Evolutionary conservation across 2,329 filamentous ascomycete genomes (phyloP).

Genomic region (Plectosphaerella plurivora): DNA sequence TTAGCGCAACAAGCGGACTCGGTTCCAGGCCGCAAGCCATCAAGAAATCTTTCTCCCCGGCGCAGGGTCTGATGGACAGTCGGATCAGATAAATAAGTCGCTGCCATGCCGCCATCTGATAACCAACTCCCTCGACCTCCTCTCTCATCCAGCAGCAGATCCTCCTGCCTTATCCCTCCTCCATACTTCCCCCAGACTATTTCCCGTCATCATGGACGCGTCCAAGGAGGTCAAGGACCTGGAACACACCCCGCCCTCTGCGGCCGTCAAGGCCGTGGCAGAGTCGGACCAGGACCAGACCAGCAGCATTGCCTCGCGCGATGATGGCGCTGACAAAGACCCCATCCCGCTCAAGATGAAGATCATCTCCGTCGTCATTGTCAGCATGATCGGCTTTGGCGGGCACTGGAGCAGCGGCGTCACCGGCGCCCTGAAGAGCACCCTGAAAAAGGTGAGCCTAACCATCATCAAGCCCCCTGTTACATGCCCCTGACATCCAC

Average conservation of each 20-base stretch:
- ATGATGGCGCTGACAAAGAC: no score
- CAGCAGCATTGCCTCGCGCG: no score
- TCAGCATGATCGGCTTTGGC: slow-evolving; percentile 53
- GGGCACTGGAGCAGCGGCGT: slow-evolving; percentile 57
- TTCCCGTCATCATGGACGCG: background rate
- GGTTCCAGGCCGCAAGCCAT: no score
- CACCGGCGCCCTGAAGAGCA: slow-evolving; percentile 57
- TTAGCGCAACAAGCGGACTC: no score
- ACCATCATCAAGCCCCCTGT: no score
- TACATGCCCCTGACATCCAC: no score
- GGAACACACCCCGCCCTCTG: background rate
- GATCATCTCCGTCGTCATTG: slow-evolving; percentile 38
- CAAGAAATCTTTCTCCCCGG: no score
- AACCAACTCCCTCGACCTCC: background rate
- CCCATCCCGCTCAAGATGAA: background rate
- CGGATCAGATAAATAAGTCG: background rate
- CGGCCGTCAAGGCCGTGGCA: background rate
- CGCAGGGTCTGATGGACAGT: background rate
- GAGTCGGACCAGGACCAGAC: no score
- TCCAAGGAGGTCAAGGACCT: background rate
- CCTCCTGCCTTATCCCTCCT: background rate
- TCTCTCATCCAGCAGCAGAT: background rate
- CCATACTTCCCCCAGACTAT: background rate
- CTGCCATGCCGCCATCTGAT: background rate
- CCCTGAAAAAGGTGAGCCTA: slow-evolving; percentile 44